phyloP scores from a whole-genome alignment of 768 basidiomycete genomes.

The Pisolithus orientalis region DNA sequence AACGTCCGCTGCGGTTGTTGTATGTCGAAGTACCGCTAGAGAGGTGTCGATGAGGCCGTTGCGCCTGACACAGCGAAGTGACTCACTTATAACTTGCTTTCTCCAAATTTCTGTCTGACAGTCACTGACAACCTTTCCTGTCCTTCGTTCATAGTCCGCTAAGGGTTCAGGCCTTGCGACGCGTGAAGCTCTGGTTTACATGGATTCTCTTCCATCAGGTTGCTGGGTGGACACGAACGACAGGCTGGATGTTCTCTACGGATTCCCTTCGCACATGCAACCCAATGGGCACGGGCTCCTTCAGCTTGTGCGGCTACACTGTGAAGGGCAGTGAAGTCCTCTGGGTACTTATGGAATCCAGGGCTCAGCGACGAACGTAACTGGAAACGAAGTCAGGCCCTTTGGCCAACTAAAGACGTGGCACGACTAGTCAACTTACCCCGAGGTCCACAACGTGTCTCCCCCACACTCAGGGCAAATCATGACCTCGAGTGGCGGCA shows the following conservation, averaged over 20 bases:
- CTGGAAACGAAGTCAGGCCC: constrained; percentile 29
- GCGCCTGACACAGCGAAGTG: neutral
- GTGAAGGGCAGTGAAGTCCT: constrained; percentile 67
- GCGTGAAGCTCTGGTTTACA: constrained; percentile 81
- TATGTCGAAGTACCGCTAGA: constrained; percentile 16
- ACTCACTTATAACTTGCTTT: neutral
- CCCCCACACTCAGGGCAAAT: constrained; percentile 70
- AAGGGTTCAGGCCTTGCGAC: constrained; percentile 33
- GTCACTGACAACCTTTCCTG: too few relatives aligned
- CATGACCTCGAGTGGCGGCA: constrained; percentile 59
- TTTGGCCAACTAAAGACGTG: neutral
- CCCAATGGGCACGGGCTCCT: constrained; percentile 60
- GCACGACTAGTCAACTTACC: constrained; percentile 35
- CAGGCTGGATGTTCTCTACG: constrained; percentile 68
- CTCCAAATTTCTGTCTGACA: too few relatives aligned
- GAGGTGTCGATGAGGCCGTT: neutral
- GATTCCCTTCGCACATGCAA: constrained; percentile 63
- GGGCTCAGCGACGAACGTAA: constrained; percentile 74
- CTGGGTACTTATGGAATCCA: constrained; percentile 69
- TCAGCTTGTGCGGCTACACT: constrained; percentile 75
- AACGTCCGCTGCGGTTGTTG: constrained; percentile 15
- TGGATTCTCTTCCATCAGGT: constrained; percentile 84
- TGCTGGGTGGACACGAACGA: constrained; percentile 78
- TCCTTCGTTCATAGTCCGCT: too few relatives aligned
- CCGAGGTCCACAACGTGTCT: constrained; percentile 78